Percentiles rank a stretch among this genome's conserved stretches.
phyloP scores from a whole-genome alignment of 805 yeast species.

The Yarrowia phangngaensis region DNA sequence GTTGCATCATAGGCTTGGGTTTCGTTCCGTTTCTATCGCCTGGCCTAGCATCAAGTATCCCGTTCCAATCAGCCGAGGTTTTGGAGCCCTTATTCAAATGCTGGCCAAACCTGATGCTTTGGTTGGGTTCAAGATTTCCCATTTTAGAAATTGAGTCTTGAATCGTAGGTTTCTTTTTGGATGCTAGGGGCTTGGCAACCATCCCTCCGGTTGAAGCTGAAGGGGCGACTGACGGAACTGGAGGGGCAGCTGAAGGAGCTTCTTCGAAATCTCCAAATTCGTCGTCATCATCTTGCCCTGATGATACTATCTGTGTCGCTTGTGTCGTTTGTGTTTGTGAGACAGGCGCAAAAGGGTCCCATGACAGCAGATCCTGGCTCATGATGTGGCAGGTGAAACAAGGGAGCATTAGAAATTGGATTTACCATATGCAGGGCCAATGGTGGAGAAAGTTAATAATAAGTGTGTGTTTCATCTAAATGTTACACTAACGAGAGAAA shows the following conservation, averaged over 20 bases:
- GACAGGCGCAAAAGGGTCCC: conserved; percentile 23
- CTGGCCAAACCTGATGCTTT: conserved; percentile 31
- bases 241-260: conserved; percentile 40
- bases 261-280: conserved; percentile 54
- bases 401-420: too few relatives aligned
- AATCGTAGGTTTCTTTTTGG: conserved; percentile 10
- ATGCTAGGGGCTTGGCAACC: background rate
- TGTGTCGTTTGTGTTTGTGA: background rate
- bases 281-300: conserved; percentile 32
- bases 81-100: conserved; percentile 28
- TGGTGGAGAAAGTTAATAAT: too few relatives aligned
- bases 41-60: conserved; percentile 28
- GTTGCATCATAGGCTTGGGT: background rate
- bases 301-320: background rate
- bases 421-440: too few relatives aligned
- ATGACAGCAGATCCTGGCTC: conserved; percentile 15
- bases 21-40: background rate
- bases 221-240: conserved; percentile 4
- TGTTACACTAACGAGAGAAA: too few relatives aligned
- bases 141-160: conserved; percentile 28
- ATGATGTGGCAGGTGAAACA: background rate
- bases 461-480: too few relatives aligned
- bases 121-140: conserved; percentile 1
- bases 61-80: conserved; percentile 30
- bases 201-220: background rate